Evolutionary conservation across 495 filamentous ascomycete species (phyloP).

Genomic region (Penicillium fimorum): DNA sequence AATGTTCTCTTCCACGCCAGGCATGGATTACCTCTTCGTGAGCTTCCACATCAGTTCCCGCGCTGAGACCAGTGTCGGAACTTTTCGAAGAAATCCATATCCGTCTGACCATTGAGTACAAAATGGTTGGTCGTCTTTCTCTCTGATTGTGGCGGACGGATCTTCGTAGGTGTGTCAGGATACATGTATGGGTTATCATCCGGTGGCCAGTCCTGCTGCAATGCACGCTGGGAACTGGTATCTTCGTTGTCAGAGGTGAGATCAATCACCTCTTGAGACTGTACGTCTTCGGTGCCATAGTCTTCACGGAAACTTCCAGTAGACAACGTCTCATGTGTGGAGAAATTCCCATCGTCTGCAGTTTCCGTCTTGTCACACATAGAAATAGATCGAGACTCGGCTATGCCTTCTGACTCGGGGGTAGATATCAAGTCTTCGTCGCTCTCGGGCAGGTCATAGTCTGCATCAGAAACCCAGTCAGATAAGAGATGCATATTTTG

Average conservation of each 20-base stretch:
- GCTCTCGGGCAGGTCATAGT: background rate
- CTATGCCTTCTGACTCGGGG: background rate
- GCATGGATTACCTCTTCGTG: background rate
- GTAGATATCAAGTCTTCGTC: background rate
- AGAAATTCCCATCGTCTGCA: background rate
- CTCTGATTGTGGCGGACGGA: background rate
- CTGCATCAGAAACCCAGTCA: background rate
- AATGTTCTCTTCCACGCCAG: background rate
- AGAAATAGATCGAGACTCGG: background rate
- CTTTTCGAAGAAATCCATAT: background rate
- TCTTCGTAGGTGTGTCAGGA: background rate
- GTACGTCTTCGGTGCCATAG: background rate
- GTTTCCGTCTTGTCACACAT: background rate
- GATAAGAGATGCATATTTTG: background rate
- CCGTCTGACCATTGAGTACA: background rate
- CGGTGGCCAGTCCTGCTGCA: constrained; percentile 3
- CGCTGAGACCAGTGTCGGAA: background rate
- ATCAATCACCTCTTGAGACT: background rate
- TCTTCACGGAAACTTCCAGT: background rate
- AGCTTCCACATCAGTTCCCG: background rate
- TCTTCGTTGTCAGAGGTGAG: background rate
- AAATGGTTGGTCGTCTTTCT: background rate
- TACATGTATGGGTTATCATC: background rate
- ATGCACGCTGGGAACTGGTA: background rate
- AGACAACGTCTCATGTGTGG: background rate